phyloP scores from a whole-genome alignment of 177 flowering plant genomes.

The Telopea speciosissima region DNA sequence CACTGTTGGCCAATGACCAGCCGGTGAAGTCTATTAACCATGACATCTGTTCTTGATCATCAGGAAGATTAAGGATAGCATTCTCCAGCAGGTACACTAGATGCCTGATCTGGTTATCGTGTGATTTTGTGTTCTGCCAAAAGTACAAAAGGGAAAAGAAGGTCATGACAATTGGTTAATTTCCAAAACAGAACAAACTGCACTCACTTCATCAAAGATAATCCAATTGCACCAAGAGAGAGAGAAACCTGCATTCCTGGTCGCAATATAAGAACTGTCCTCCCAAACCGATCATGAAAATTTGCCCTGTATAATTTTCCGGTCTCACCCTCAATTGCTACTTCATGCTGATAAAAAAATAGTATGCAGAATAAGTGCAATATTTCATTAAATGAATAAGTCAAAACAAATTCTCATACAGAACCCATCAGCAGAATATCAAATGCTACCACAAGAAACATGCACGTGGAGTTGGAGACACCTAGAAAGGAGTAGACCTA shows the following conservation, averaged over 20 bases:
- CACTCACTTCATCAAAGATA: background rate
- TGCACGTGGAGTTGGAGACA: no score
- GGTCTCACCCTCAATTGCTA: slow-evolving; percentile 91
- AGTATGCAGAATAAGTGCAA: background rate
- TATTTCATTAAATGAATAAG: background rate
- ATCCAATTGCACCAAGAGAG: background rate
- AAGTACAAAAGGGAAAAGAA: background rate
- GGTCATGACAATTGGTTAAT: no score
- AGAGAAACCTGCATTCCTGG: slow-evolving; percentile 76
- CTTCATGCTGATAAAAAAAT: slow-evolving; percentile 55
- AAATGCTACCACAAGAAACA: no score
- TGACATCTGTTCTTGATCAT: slow-evolving; percentile 86
- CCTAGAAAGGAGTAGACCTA: no score
- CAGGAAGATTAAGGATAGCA: slow-evolving; percentile 83
- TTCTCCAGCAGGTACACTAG: slow-evolving; percentile 87
- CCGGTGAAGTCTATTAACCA: slow-evolving; percentile 96
- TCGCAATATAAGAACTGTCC: slow-evolving; percentile 77
- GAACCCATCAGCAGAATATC: no score
- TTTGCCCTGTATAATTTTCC: slow-evolving; percentile 83
- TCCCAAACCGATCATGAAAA: slow-evolving; percentile 70
- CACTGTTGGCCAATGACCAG: slow-evolving; percentile 49
- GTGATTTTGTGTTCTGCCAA: slow-evolving; percentile 63
- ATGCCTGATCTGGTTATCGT: slow-evolving; percentile 71
- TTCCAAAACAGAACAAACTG: background rate
- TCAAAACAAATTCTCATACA: no score